Conservation (phyloP, 2,329 filamentous ascomycete species). For the Thielaviopsis euricoi region DNA sequence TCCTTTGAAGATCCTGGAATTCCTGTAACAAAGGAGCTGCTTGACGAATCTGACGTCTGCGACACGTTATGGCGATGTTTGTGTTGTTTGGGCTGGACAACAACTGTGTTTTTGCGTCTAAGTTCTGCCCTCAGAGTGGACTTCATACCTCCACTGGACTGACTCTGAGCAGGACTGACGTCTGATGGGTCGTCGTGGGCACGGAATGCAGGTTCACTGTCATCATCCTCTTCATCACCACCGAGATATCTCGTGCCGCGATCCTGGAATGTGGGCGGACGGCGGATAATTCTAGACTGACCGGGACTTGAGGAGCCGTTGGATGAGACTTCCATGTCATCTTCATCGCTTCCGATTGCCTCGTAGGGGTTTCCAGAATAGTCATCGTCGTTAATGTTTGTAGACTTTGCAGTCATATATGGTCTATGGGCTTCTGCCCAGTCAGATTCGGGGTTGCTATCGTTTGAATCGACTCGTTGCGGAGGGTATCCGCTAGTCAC, state of each 20-base stretch:
- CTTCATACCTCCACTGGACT: conserved; percentile 28
- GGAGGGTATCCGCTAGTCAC: background rate
- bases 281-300: conserved; percentile 42
- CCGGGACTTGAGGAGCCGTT: conserved; percentile 35
- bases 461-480: background rate
- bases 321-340: conserved; percentile 20
- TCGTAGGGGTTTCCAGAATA: background rate
- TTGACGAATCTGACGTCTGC: conserved; percentile 47
- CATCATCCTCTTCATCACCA: conserved; percentile 41
- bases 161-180: conserved; percentile 3
- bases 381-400: background rate
- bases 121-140: conserved; percentile 35
- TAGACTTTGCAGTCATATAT: background rate
- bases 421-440: background rate
- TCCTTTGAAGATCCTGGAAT: conserved; percentile 18
- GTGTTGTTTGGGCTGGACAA: conserved; percentile 1
- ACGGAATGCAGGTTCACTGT: conserved; percentile 39
- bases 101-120: conserved; percentile 16
- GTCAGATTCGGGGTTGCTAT: background rate
- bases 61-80: conserved; percentile 27
- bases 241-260: conserved; percentile 12
- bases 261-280: conserved; percentile 26
- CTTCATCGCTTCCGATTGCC: background rate
- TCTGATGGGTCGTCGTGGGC: conserved; percentile 23
- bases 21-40: conserved; percentile 30